Conservation (phyloP, 805 yeast species). For the Nematodospora valgi region DNA sequence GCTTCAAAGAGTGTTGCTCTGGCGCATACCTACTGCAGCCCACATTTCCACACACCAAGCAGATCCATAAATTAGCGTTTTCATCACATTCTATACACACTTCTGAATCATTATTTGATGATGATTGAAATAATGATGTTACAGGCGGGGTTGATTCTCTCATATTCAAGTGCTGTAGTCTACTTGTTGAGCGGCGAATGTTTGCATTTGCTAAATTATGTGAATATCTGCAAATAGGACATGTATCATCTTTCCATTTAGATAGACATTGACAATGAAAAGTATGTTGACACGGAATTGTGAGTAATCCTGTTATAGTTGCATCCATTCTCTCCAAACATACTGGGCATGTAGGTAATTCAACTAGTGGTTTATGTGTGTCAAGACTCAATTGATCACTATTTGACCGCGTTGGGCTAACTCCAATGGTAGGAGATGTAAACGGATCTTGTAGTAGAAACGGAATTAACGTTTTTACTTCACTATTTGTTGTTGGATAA, state of each 20-base stretch:
- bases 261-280: conserved; percentile 86
- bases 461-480: conserved; percentile 45
- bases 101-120: conserved; percentile 14
- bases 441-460: conserved; percentile 73
- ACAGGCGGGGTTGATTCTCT: conserved; percentile 1
- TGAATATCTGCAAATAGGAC: conserved; percentile 88
- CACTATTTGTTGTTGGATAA: conserved; percentile 7
- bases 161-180: conserved; percentile 28
- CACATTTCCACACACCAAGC: conserved; percentile 85
- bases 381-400: neutral
- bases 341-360: conserved; percentile 90
- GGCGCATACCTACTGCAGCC: conserved; percentile 87
- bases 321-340: conserved; percentile 88
- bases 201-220: conserved; percentile 29
- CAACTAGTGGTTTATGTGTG: conserved; percentile 29
- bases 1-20: conserved; percentile 80
- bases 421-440: conserved; percentile 30
- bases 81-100: conserved; percentile 58
- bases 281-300: conserved; percentile 91
- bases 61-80: conserved; percentile 74
- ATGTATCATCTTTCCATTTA: conserved; percentile 85
- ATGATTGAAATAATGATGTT: conserved; percentile 1
- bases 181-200: conserved; percentile 28
- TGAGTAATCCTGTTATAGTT: conserved; percentile 71
- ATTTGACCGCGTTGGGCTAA: too few species aligned